Conservation (phyloP, 805 yeast genomes). For the Schizosaccharomyces osmophilus region DNA sequence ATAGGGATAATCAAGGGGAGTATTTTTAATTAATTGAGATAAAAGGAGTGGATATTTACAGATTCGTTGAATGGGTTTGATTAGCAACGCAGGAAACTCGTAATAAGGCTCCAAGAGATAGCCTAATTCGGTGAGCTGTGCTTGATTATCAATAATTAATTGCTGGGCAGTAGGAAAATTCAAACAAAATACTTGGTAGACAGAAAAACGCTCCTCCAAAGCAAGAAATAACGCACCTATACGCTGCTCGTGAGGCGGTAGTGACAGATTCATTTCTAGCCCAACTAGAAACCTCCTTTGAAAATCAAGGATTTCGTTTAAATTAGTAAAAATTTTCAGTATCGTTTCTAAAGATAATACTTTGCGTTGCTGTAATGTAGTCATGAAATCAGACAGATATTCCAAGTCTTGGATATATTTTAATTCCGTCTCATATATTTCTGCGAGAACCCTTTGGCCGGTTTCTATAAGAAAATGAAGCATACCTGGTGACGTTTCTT, state of each 20-base stretch:
- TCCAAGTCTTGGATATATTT: constrained; percentile 83
- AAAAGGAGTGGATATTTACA: constrained; percentile 79
- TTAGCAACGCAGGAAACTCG: constrained; percentile 67
- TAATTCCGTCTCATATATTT: constrained; percentile 71
- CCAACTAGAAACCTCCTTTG: constrained; percentile 78
- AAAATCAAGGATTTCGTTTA: constrained; percentile 64
- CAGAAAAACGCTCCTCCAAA: constrained; percentile 53
- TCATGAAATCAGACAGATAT: constrained; percentile 34
- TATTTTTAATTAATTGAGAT: constrained; percentile 38
- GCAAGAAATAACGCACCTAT: constrained; percentile 74
- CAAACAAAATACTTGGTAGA: constrained; percentile 84
- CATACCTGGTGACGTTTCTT: neutral
- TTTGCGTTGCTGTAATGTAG: constrained; percentile 40
- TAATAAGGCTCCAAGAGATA: constrained; percentile 42
- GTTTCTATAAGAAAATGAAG: constrained; percentile 21
- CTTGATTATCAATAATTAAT: constrained; percentile 37
- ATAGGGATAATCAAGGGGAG: constrained; percentile 27
- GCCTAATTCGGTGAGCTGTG: constrained; percentile 24
- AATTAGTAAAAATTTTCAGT: constrained; percentile 62
- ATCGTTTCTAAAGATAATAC: constrained; percentile 54
- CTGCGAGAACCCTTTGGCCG: constrained; percentile 57
- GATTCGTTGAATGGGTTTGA: constrained; percentile 89
- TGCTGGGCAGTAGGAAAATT: constrained; percentile 76
- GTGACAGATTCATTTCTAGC: constrained; percentile 60
- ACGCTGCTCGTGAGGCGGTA: constrained; percentile 52